These are phyloP conservation scores for Cantharellus cinnabarinus DNA, from an alignment of 768 basidiomycete species.

Conservation along the genomic window DNA sequence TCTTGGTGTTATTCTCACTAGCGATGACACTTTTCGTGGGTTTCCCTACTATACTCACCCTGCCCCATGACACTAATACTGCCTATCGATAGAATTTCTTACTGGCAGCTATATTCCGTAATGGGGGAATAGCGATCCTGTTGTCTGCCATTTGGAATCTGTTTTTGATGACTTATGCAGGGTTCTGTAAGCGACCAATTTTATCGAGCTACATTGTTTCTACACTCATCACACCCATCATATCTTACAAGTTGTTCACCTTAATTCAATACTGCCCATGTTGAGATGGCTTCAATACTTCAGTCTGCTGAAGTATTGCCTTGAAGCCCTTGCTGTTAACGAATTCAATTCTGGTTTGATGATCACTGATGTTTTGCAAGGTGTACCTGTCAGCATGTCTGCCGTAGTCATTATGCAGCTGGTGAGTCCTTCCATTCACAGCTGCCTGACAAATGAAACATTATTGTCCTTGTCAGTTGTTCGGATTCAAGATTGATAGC, in stretches of 20 bases:
- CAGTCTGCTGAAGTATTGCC: conserved; percentile 58
- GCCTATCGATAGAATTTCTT: conserved; percentile 48
- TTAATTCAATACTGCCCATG: conserved; percentile 67
- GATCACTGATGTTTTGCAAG: conserved; percentile 59
- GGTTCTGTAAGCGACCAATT: conserved; percentile 32
- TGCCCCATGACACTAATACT: conserved; percentile 12
- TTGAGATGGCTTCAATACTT: conserved; percentile 89
- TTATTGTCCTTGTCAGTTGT: conserved; percentile 30
- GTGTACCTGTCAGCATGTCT: conserved; percentile 64
- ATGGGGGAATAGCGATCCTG: conserved; percentile 81
- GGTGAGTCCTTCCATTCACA: conserved; percentile 22
- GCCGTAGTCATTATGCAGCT: conserved; percentile 73
- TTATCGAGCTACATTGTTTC: background rate
- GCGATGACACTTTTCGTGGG: conserved; percentile 73
- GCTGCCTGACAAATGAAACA: background rate
- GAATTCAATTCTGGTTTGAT: conserved; percentile 77
- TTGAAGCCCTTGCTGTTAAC: conserved; percentile 77
- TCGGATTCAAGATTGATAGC: conserved; percentile 62
- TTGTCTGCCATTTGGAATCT: conserved; percentile 37
- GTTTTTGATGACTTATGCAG: conserved; percentile 46
- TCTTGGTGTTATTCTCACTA: conserved; percentile 59
- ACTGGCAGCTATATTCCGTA: conserved; percentile 60
- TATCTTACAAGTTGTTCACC: conserved; percentile 37
- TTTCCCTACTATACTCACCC: conserved; percentile 6
- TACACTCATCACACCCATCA: background rate